A percentile compares a stretch with the other conserved stretches of the same genome.
Conservation (phyloP, 495 filamentous ascomycete genomes). For the Penicillium verhagenii region DNA sequence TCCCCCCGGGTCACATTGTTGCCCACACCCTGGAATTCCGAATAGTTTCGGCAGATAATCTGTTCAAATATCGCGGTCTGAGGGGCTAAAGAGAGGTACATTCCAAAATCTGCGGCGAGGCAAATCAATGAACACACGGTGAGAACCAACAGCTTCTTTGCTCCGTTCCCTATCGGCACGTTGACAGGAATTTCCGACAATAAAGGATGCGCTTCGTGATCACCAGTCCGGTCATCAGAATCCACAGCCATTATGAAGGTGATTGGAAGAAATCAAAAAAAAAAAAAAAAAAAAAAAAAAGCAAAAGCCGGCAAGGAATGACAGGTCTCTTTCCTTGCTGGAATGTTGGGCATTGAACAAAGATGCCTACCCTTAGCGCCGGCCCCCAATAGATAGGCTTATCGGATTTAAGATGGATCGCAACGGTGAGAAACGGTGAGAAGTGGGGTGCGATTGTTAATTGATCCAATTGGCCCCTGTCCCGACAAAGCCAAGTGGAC, state of each 20-base stretch:
- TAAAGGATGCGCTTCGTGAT: neutral
- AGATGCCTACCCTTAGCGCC: neutral
- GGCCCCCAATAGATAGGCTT: neutral
- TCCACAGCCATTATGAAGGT: neutral
- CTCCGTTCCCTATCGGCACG: neutral
- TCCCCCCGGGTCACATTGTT: neutral
- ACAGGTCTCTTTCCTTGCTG: neutral
- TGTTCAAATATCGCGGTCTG: constrained; percentile 38
- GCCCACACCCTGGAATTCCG: neutral
- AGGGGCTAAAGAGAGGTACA: constrained; percentile 28
- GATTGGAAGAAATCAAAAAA: neutral
- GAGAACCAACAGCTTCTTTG: constrained; percentile 20
- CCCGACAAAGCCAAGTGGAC: neutral
- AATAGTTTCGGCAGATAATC: constrained; percentile 41
- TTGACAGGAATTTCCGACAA: neutral
- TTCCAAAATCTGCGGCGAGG: constrained; percentile 27
- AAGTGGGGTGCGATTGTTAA: no score
- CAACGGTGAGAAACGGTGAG: neutral
- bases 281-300: no score
- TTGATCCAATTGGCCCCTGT: neutral
- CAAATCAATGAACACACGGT: constrained; percentile 18
- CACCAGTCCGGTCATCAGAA: neutral
- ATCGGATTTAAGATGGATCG: no score
- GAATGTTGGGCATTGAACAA: neutral
- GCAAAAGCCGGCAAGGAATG: no score